Evolutionary conservation across 2,329 filamentous ascomycete genomes (phyloP), one percentile per base, ranked within the genome.

Genomic region (Penicillium polonicum): DNA sequence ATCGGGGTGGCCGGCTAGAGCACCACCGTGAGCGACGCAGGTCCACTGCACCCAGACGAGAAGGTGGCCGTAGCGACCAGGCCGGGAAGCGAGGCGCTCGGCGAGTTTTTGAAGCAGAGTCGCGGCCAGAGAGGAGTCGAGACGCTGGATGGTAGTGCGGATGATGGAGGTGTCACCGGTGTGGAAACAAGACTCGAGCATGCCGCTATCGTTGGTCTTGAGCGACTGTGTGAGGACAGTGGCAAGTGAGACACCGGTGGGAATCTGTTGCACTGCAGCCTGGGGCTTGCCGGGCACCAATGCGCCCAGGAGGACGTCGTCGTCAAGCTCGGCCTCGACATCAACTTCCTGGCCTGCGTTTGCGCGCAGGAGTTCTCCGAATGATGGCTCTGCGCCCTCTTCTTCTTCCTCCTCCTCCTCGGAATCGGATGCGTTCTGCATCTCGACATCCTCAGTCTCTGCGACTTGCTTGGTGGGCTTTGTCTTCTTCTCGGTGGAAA

Each of bases 41-140:
- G 91, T 93, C 91, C 92, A 96, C 76, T 97, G 92, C 43, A 97
- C 89, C 92, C 94, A 99, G 17, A 89, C 85, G 83, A 97, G 92
- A 33, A 99, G 84, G 70, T 88, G 90, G 51, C 92, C 92, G 15
- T 94, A 93, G 54, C 94, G 86, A 4, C 93, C 94, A 1, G 94
- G 94, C 44, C 91, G 86, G 64, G 89, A 85, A 76, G 96, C 88
- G 72, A 99, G 85, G 58, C 92, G 85, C 66, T 95, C 89, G 9
- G 94, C 91, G 51, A 99, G 84, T 74, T 91, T 92, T 69, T 87
- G 86, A 57, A 99, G 84, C 10, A 99, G 83, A 8, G 80, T 83
- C 36, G 87, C 88, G 7, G 94, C 92, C 25, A 97, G 85, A 3
- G 87, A 83, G 29, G 92, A 96, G 67, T 96, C 91, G 58, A 97